Evolutionary conservation across 2,329 filamentous ascomycete species (phyloP), one percentile per base, ranked within the genome.

Genomic region (Sphaerostilbella broomeana): DNA sequence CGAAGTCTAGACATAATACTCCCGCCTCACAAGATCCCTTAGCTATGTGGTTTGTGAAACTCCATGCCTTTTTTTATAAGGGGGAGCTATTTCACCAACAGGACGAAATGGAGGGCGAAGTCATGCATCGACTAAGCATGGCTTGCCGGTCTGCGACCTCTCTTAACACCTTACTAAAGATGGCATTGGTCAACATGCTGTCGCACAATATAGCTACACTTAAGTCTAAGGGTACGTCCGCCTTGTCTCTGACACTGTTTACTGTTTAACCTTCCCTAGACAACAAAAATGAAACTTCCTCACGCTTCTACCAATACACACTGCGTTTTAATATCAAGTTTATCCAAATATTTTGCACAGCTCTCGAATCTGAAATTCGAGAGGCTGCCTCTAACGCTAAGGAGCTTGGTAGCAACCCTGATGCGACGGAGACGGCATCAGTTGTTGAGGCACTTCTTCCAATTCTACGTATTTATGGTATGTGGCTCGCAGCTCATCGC

Each of bases 21-120:
- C 73, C 77, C 42, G 72, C 75, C 40, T 70, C 74, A 2, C 71
- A 74, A 26, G 75, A 79, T 48, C 77, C 80, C 24, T 73, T 95
- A 40, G 69, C 81, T 32, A 77, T 79, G 36, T 92, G 88, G 82
- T 94, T 95, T 53, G 75, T 90, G 44, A 81, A 84, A 50, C 73
- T 95, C 29, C 90, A 95, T 57, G 86, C 86, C 33, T 79, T 83
- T 55, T 90, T 86, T 60, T 90, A 84, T 62, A 81, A 81, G 45
- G 88, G 86, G 21, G 72, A 82, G 44, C 73, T 79, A 30, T 89
- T 92, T 51, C 41, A 38, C 16, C 30, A 34, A 8, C 84, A 88
- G 47, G 76, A 82, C 38, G 88, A 94, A 57, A 68, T 95, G 19
- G 89, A 95, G 60, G 79, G 79, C 42, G 87, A 95, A 58, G 84